These are phyloP conservation scores for Pichia membranifaciens DNA, from an alignment of 805 yeast genomes.

Conservation along the genomic window DNA sequence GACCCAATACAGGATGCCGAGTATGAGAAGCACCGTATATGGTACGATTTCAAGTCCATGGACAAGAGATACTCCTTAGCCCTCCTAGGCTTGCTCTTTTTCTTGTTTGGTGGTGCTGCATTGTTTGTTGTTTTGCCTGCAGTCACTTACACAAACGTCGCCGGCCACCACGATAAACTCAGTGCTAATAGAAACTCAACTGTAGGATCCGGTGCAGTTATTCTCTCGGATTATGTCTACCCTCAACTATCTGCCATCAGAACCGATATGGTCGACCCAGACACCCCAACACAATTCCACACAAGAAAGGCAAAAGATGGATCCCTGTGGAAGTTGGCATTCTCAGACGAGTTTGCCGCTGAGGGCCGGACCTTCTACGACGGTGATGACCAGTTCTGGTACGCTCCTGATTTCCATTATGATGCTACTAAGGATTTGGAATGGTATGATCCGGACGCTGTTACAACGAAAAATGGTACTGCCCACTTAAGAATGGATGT, in stretches of 20 bases:
- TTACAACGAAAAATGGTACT: conserved; percentile 69
- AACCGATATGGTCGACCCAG: conserved; percentile 58
- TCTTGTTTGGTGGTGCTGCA: conserved; percentile 57
- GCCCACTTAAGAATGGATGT: conserved; percentile 72
- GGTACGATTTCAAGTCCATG: conserved; percentile 58
- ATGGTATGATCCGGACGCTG: conserved; percentile 95
- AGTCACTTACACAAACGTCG: conserved; percentile 72
- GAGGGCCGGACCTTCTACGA: conserved; percentile 88
- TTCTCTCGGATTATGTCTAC: conserved; percentile 52
- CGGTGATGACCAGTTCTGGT: conserved; percentile 90
- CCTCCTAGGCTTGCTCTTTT: conserved; percentile 49
- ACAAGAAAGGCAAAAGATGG: conserved; percentile 56
- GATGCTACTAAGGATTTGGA: conserved; percentile 86
- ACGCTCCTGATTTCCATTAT: conserved; percentile 77
- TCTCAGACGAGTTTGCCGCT: conserved; percentile 85
- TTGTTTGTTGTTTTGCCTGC: conserved; percentile 79
- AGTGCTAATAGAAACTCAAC: conserved; percentile 2
- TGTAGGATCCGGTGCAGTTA: background rate
- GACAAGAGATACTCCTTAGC: conserved; percentile 61
- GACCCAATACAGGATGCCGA: conserved; percentile 91
- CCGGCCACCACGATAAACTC: conserved; percentile 22
- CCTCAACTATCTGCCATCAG: conserved; percentile 55
- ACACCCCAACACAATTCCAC: conserved; percentile 49
- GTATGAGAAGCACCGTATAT: conserved; percentile 65
- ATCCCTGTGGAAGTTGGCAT: conserved; percentile 66